Conservation (phyloP, 1,284 basidiomycete genomes). For the Gymnopus androsaceus region DNA sequence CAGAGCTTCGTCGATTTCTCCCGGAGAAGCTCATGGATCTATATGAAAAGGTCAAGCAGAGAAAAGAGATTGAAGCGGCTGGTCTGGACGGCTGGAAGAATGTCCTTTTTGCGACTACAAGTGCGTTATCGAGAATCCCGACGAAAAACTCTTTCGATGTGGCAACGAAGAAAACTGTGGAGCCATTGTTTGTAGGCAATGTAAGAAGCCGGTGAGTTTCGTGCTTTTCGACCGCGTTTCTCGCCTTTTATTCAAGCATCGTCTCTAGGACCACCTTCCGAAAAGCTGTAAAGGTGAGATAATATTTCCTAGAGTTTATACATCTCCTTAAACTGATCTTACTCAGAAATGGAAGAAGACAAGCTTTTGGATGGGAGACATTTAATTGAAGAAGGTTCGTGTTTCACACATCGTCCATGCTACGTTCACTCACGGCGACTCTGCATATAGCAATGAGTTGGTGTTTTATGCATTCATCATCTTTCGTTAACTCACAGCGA, state of each 20-base stretch:
- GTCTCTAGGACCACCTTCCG: slow-evolving; percentile 77
- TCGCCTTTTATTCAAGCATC: not conserved
- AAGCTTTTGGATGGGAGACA: slow-evolving; percentile 73
- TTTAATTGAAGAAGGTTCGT: slow-evolving; percentile 78
- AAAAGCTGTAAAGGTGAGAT: slow-evolving; percentile 76
- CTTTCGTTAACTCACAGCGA: slow-evolving; percentile 4
- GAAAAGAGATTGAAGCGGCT: slow-evolving; percentile 76
- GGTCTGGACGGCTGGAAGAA: slow-evolving; percentile 75
- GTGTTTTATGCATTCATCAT: slow-evolving; percentile 23
- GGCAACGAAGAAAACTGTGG: slow-evolving; percentile 68
- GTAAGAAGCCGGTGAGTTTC: slow-evolving; percentile 72
- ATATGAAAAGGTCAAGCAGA: slow-evolving; percentile 76
- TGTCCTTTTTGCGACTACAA: slow-evolving; percentile 89
- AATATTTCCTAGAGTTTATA: not conserved
- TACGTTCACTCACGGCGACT: slow-evolving; percentile 6
- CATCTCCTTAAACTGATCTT: slow-evolving; percentile 7
- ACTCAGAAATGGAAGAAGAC: slow-evolving; percentile 69
- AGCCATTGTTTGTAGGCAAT: slow-evolving; percentile 74
- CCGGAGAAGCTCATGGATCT: slow-evolving; percentile 62
- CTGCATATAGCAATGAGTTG: slow-evolving; percentile 81
- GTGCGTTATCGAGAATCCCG: slow-evolving; percentile 74
- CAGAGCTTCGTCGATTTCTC: slow-evolving; percentile 67
- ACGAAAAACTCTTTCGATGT: slow-evolving; percentile 81
- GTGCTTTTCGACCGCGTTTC: not conserved
- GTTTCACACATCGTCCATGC: not conserved